phyloP scores from a whole-genome alignment of 2,329 filamentous ascomycete genomes.

The Lachnellula hyalina region DNA sequence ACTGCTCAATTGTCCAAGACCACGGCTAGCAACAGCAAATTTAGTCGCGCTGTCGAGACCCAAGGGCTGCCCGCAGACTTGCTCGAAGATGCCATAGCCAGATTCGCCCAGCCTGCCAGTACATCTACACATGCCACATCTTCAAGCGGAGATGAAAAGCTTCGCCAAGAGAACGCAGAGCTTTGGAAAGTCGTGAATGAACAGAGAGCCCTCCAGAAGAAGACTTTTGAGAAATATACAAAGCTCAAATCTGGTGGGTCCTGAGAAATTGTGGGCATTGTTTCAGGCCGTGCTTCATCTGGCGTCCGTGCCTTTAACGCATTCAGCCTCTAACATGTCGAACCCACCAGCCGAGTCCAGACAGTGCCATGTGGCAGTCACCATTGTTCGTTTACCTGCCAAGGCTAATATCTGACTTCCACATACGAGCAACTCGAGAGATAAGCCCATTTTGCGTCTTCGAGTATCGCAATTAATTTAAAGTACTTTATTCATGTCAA shows the following conservation, averaged over 20 bases:
- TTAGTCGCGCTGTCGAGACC: conserved; percentile 18
- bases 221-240: conserved; percentile 31
- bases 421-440: neutral
- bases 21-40: conserved; percentile 6
- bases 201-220: conserved; percentile 39
- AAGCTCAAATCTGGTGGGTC: conserved; percentile 22
- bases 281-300: conserved; percentile 16
- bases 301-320: conserved; percentile 4
- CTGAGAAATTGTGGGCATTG: conserved; percentile 7
- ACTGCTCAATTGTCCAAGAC: conserved; percentile 54
- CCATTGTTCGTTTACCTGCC: neutral
- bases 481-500: conserved; percentile 11
- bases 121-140: conserved; percentile 25
- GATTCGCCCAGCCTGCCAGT: conserved; percentile 34
- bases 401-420: neutral
- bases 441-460: conserved; percentile 9
- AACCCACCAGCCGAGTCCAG: neutral
- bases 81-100: conserved; percentile 46
- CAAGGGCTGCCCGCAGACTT: conserved; percentile 31
- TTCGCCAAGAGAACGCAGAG: conserved; percentile 39
- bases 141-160: conserved; percentile 34
- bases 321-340: too few species aligned
- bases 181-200: conserved; percentile 42
- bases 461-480: conserved; percentile 13
- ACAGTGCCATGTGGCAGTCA: neutral